phyloP scores from a whole-genome alignment of 192 early-diverging fungal species.

The Funneliformis geosporum region DNA sequence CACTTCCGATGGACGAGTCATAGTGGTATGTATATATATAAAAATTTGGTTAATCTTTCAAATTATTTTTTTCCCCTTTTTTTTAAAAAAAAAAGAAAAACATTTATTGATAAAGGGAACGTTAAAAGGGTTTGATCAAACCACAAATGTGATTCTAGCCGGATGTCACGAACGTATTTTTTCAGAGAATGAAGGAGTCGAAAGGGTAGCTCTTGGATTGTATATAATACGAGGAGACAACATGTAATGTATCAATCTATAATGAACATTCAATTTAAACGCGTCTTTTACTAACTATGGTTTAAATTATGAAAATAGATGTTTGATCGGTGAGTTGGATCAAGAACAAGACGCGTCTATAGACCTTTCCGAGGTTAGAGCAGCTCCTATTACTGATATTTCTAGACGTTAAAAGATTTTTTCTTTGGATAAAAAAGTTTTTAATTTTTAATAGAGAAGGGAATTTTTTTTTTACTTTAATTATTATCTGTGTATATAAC shows the following conservation, averaged over 20 bases:
- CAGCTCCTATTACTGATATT: slow-evolving; percentile 36
- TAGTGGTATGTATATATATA: slow-evolving; percentile 36
- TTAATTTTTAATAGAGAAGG: not conserved
- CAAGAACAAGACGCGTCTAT: slow-evolving; percentile 39
- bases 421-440: not conserved
- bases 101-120: slow-evolving; percentile 46
- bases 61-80: not conserved
- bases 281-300: not conserved
- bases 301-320: slow-evolving; percentile 29
- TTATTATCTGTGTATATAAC: not conserved
- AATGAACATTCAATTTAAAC: not conserved
- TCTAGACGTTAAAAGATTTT: slow-evolving; percentile 16
- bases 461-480: not conserved
- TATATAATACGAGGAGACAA: slow-evolving; percentile 60
- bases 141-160: slow-evolving; percentile 53
- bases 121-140: slow-evolving; percentile 57
- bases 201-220: slow-evolving; percentile 50
- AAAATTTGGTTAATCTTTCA: not conserved
- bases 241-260: slow-evolving; percentile 34
- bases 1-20: slow-evolving; percentile 46
- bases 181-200: slow-evolving; percentile 47
- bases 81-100: not conserved
- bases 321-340: slow-evolving; percentile 45
- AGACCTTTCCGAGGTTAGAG: slow-evolving; percentile 39
- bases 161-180: slow-evolving; percentile 58